These are phyloP conservation scores for Allantophomopsis cytisporea DNA, from an alignment of 2,329 filamentous ascomycete genomes.

Conservation along the genomic window DNA sequence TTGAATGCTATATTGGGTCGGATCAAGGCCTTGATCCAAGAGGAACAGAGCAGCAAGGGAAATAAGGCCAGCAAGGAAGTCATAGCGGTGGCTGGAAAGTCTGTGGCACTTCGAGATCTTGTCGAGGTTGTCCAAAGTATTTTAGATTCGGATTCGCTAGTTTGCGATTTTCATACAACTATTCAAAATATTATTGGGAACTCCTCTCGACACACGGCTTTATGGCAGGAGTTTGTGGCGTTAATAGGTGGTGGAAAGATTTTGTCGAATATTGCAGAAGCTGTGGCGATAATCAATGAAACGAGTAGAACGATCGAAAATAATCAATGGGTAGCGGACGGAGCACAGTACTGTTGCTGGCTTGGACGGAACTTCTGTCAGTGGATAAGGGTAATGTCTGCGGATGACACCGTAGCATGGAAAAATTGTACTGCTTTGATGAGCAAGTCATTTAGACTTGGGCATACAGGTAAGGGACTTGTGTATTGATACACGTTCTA, in stretches of 20 bases:
- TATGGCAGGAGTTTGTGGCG: slow-evolving; percentile 50
- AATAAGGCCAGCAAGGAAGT: slow-evolving; percentile 14
- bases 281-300: slow-evolving; percentile 23
- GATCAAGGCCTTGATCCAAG: slow-evolving; percentile 45
- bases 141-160: slow-evolving; percentile 27
- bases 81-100: slow-evolving; percentile 19
- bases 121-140: slow-evolving; percentile 26
- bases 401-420: slow-evolving; percentile 9
- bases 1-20: slow-evolving; percentile 65
- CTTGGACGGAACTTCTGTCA: slow-evolving; percentile 15
- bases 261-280: slow-evolving; percentile 41
- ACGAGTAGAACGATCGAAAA: slow-evolving; percentile 10
- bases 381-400: slow-evolving; percentile 9
- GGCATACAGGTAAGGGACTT: slow-evolving; percentile 13
- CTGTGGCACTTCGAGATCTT: slow-evolving; percentile 19
- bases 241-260: slow-evolving; percentile 46
- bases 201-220: slow-evolving; percentile 28
- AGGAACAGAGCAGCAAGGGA: slow-evolving; percentile 24
- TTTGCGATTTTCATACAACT: slow-evolving; percentile 28
- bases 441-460: slow-evolving; percentile 16
- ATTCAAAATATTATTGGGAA: slow-evolving; percentile 21
- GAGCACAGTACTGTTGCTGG: slow-evolving; percentile 14
- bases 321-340: slow-evolving; percentile 17
- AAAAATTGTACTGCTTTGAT: slow-evolving; percentile 15
- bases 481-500: neutral